These are phyloP conservation scores for Pistacia atlantica DNA, from an alignment of 345 rosid genomes.

Conservation along the genomic window DNA sequence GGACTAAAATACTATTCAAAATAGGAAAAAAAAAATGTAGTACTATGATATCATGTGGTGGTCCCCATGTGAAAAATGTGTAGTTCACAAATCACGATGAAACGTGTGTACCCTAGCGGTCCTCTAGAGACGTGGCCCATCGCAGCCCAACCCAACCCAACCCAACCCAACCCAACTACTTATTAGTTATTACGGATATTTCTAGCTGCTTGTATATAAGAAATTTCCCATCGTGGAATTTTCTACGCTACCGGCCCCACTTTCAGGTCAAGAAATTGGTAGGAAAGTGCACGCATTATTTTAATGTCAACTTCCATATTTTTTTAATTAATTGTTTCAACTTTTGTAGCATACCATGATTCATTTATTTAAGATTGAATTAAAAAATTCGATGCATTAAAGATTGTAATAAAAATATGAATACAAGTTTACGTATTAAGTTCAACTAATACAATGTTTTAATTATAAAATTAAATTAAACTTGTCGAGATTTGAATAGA, in stretches of 20 bases:
- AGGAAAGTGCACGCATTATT: background rate
- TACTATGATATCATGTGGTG: background rate
- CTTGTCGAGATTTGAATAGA: too few relatives aligned
- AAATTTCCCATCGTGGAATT: conserved; percentile 5
- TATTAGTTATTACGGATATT: background rate
- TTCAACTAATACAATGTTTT: too few relatives aligned
- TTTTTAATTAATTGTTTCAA: background rate
- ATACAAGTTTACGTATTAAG: too few relatives aligned
- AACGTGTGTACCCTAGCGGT: background rate
- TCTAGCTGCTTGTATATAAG: background rate
- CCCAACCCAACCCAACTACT: background rate
- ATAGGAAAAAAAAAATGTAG: too few relatives aligned
- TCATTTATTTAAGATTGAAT: too few relatives aligned
- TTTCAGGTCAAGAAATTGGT: background rate
- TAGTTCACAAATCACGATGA: conserved; percentile 2
- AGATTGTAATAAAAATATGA: too few relatives aligned
- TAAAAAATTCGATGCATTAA: too few relatives aligned
- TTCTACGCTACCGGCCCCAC: background rate
- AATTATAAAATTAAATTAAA: too few relatives aligned
- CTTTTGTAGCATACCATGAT: too few relatives aligned
- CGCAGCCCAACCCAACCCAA: background rate
- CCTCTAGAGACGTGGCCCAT: background rate
- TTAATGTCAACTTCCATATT: background rate
- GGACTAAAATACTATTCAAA: too few relatives aligned
- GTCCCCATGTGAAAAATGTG: background rate